Base-by-base conservation (phyloP, 805 yeast species). In the Scheffersomyces coipomensis region DNA sequence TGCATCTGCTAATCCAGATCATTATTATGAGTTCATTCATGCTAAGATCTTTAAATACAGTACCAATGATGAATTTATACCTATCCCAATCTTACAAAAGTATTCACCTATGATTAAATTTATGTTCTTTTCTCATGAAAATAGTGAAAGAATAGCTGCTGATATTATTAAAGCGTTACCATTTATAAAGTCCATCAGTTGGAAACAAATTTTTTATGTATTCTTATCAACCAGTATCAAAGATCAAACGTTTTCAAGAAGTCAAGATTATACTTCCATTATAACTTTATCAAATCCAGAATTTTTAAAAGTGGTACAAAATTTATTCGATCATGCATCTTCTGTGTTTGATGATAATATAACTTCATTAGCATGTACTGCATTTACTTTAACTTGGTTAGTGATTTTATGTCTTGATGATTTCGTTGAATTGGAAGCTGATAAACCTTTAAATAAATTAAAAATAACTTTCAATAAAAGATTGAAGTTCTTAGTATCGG, bases 391-490 rank as follows among this genome's bases (percentile, higher is more conserved):
- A 33, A 56, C 64, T 10, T 66, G 71, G 71, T 45, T 61, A 19
- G 52, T 62, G 3, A 37, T 62, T 22, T 38, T 65, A 16, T 65
- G 68, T 34, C 52, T 66, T 3, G 54, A 62, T 15, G 73, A 68
- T 38, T 66, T 64, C 40, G 45, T 43, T 11, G 70, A 66, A 38
- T 46, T 58, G n/a, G 56, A 53, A 18, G 29, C 46, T 1, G 54
- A 39, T 31, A 55, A 53, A 30, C 63, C 67, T 17, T 32, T 42
- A 6, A 56, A 58, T 39, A 64, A 59, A 38, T 46, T 62, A 18
- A 63, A 56, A 37, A 44, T 57, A 22, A 56, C 61, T 4, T 64
- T 66, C 51, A 68, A 68, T 43, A 68, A 60, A 44, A 48, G 73
- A 30, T 47, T 64, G 17, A 62, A 57, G 29, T 69, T 58, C 43